Base-by-base conservation (phyloP, 2,329 filamentous ascomycete genomes). In the Lizonia empirigonia region DNA sequence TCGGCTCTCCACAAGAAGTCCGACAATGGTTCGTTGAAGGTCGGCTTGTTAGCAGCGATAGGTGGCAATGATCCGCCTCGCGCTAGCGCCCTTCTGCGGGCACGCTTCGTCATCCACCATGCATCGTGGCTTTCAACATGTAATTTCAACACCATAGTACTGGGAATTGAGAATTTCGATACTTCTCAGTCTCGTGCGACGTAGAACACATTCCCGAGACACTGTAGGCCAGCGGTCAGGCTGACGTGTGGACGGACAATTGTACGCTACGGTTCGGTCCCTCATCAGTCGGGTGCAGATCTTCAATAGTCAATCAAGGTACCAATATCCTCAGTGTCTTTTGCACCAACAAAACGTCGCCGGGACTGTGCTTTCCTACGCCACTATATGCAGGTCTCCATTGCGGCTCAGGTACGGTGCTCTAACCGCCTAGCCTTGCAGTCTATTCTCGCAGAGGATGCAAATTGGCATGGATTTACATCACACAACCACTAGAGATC, bases 1-100 rank as follows among this genome's bases (percentile, higher is more conserved):
- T 38, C 42, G 49, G 49, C 37, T 52, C 49, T 52, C 49, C 49
- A 27, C 18, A 27, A 41, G 20, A 47, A 38, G 42, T 47, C 49
- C 49, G 49, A 15, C 47, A 34, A 37, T 22, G 22, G 20, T 38
- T 42, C 34, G 29, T 45, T 36, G 42, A 45, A 32, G 19, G 40
- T 44, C 18, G 23, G 38, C 7, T 23, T 50, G 26, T 41, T 39
- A 24, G 26, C 35, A 40, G 47, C 47, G 29, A 39, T 18, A 50
- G n/a, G 34, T 34, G 30, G 40, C 35, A 33, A 41, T 16, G 26
- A 39, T 45, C 18, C 36, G 35, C 41, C 36, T 37, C 37, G 27
- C 32, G 27, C 26, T 42, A 42, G 26, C 36, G 24, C 24, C 24
- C 35, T 30, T 22, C 13, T 24, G 22, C 30, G 46, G 48, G 49